phyloP scores from a whole-genome alignment of 495 filamentous ascomycete genomes.

The Cercophora samala region DNA sequence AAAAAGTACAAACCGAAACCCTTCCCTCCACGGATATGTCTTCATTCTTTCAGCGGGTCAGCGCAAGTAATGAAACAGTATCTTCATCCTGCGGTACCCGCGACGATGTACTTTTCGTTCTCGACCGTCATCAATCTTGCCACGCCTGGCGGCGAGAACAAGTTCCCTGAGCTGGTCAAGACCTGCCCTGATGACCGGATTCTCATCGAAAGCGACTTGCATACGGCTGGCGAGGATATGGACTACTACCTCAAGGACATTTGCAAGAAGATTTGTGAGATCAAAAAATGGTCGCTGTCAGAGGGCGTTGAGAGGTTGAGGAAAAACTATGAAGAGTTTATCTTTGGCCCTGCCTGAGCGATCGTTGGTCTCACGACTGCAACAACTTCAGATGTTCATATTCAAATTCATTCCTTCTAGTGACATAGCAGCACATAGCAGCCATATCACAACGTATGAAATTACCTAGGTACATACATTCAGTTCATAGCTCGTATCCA shows the following conservation, averaged over 20 bases:
- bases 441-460: too few species aligned
- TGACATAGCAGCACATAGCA: background rate
- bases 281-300: constrained; percentile 74
- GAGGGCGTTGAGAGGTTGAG: constrained; percentile 67
- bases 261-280: constrained; percentile 63
- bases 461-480: too few species aligned
- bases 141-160: constrained; percentile 40
- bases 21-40: constrained; percentile 86
- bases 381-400: background rate
- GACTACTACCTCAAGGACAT: constrained; percentile 73
- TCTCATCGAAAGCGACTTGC: constrained; percentile 86
- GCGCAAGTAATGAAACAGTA: constrained; percentile 74
- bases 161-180: constrained; percentile 61
- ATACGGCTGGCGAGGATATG: constrained; percentile 79
- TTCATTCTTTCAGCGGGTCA: constrained; percentile 91
- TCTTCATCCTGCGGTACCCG: constrained; percentile 67
- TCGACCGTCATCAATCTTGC: constrained; percentile 78
- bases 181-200: constrained; percentile 72
- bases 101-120: constrained; percentile 83
- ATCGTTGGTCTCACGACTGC: background rate
- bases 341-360: constrained; percentile 54
- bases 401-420: background rate
- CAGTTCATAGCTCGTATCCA: background rate
- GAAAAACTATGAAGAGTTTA: constrained; percentile 76
- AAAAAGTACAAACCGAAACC: constrained; percentile 42